These are phyloP conservation scores for Platismatia glauca DNA, from an alignment of 495 filamentous ascomycete species.

Conservation along the genomic window DNA sequence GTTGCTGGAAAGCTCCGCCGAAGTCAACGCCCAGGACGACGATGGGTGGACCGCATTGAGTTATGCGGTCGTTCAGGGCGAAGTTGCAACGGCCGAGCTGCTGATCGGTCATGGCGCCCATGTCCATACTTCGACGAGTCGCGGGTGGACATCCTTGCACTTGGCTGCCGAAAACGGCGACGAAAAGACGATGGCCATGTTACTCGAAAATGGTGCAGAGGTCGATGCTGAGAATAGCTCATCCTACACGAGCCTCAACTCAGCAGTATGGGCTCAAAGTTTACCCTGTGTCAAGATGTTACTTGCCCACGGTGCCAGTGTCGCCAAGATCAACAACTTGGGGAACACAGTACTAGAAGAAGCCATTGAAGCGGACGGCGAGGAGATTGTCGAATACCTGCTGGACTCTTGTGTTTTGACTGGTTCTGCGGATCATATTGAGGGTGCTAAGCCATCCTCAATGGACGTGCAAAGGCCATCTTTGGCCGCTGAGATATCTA, in stretches of 20 bases:
- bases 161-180: background rate
- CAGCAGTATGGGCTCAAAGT: background rate
- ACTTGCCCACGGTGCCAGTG: slow-evolving; percentile 3
- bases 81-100: background rate
- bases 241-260: background rate
- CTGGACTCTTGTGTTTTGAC: background rate
- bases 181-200: background rate
- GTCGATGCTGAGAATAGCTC: slow-evolving; percentile 7
- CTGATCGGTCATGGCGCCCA: slow-evolving; percentile 2
- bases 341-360: slow-evolving; percentile 2
- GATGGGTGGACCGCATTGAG: slow-evolving; percentile 2
- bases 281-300: background rate
- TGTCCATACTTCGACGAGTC: background rate
- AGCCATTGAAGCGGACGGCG: background rate
- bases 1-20: background rate
- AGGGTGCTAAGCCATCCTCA: background rate
- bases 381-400: background rate
- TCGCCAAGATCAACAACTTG: background rate
- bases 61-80: background rate
- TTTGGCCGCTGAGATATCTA: background rate
- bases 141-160: slow-evolving; percentile 4
- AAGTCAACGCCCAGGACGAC: background rate
- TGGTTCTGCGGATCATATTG: background rate
- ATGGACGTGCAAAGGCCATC: background rate
- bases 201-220: slow-evolving; percentile 5